These are phyloP conservation scores for Myxozyma vanderwaltii DNA, from an alignment of 805 yeast genomes.

Conservation along the genomic window DNA sequence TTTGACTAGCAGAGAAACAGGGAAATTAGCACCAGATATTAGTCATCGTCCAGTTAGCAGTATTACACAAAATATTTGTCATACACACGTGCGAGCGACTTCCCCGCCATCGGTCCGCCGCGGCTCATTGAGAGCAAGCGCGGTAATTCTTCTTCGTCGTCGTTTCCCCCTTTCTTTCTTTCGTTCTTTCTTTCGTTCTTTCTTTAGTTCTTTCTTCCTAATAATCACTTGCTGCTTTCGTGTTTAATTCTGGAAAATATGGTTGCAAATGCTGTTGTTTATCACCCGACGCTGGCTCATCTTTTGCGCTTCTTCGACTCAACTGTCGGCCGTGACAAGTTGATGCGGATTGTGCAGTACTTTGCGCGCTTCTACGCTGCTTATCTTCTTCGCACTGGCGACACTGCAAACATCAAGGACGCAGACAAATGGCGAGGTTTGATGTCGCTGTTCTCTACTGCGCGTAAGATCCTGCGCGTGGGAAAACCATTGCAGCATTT, in stretches of 20 bases:
- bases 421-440: slow-evolving; percentile 56
- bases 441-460: slow-evolving; percentile 62
- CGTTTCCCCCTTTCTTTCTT: not conserved
- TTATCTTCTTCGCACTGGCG: slow-evolving; percentile 61
- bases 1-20: not conserved
- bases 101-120: slow-evolving; percentile 7
- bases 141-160: not conserved
- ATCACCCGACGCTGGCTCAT: slow-evolving; percentile 71
- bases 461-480: slow-evolving; percentile 82
- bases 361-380: slow-evolving; percentile 71
- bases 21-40: not conserved
- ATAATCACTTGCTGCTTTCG: not conserved
- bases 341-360: slow-evolving; percentile 77
- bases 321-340: slow-evolving; percentile 77
- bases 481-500: slow-evolving; percentile 75
- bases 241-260: slow-evolving; percentile 40
- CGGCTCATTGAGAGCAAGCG: not conserved
- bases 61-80: not conserved
- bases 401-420: slow-evolving; percentile 45
- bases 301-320: slow-evolving; percentile 65
- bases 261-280: slow-evolving; percentile 69
- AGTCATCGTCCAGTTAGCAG: not conserved
- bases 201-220: too few species aligned
- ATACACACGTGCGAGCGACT: not conserved
- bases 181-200: not conserved